Evolutionary conservation across 2,329 filamentous ascomycete species (phyloP).

Genomic region (Bipolaris bicolor): DNA sequence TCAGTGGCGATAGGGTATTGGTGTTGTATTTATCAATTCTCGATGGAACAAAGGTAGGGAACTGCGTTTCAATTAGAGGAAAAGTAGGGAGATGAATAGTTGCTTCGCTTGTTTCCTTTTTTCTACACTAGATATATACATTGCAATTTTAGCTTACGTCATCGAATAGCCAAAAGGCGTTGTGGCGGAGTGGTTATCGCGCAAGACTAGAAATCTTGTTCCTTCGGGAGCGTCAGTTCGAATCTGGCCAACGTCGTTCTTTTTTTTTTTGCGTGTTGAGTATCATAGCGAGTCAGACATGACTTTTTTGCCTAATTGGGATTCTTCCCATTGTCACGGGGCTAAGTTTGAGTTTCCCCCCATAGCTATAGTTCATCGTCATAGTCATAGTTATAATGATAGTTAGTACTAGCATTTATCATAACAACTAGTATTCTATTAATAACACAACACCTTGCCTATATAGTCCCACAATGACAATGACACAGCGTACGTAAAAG

Average conservation of each 20-base stretch:
- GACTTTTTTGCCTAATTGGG: not conserved
- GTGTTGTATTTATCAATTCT: not conserved
- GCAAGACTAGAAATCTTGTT: conserved; percentile 22
- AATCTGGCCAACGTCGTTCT: conserved; percentile 18
- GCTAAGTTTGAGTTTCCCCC: too few relatives aligned
- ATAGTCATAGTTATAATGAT: too few relatives aligned
- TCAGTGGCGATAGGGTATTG: not conserved
- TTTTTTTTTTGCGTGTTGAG: conserved; percentile 1
- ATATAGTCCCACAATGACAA: too few relatives aligned
- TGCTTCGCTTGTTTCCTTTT: not conserved
- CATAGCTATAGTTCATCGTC: too few relatives aligned
- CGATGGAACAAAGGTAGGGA: not conserved
- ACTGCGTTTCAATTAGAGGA: too few relatives aligned
- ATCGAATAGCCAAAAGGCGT: conserved; percentile 6
- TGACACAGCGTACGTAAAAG: too few relatives aligned
- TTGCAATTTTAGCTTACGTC: not conserved
- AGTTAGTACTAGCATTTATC: too few relatives aligned
- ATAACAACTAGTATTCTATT: too few relatives aligned
- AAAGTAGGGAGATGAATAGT: too few relatives aligned
- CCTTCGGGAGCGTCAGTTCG: conserved; percentile 21
- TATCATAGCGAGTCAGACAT: too few relatives aligned
- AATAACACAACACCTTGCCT: too few relatives aligned
- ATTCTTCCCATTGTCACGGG: not conserved
- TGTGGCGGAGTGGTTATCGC: conserved; percentile 19
- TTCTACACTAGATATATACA: not conserved